A percentile compares a stretch with the other conserved stretches of the same genome.
phyloP scores from a whole-genome alignment of 257 asterid genomes.

The Handroanthus guayacan region DNA sequence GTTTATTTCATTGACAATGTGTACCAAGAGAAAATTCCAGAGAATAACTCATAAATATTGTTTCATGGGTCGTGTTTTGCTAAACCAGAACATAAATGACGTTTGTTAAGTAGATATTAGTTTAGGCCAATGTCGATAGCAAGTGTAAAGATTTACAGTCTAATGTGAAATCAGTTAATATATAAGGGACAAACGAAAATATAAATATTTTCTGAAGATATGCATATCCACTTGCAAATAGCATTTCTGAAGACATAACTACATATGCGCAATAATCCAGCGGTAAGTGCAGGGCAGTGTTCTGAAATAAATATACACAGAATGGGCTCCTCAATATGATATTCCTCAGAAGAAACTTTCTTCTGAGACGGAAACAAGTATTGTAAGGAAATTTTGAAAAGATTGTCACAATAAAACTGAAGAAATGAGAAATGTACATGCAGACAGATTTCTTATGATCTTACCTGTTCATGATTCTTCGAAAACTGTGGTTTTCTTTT shows the following conservation, averaged over 20 bases:
- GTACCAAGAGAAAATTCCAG: slow-evolving; percentile 26
- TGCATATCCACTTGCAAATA: not conserved
- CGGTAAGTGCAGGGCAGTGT: slow-evolving; percentile 1
- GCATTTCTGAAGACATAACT: slow-evolving; percentile 7
- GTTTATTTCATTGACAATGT: slow-evolving; percentile 24
- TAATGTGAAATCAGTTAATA: no score
- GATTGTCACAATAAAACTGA: no score
- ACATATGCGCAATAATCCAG: not conserved
- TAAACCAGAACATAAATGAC: no score
- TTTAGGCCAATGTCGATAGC: no score
- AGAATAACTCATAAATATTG: slow-evolving; percentile 17
- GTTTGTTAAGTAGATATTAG: no score
- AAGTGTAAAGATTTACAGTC: no score
- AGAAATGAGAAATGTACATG: not conserved
- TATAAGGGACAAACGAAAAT: not conserved
- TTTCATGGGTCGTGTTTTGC: not conserved
- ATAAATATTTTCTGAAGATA: not conserved
- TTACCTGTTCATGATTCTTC: slow-evolving; percentile 70
- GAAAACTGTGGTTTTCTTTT: slow-evolving; percentile 59
- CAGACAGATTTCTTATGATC: slow-evolving; percentile 30
- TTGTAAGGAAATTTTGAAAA: not conserved
- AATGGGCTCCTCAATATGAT: not conserved
- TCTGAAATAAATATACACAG: no score
- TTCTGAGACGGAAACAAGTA: not conserved
- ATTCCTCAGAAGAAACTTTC: slow-evolving; percentile 1